A percentile compares a stretch with the other conserved stretches of the same genome.
phyloP scores from a whole-genome alignment of 768 basidiomycete genomes.

The Leccinum aurantiacum region DNA sequence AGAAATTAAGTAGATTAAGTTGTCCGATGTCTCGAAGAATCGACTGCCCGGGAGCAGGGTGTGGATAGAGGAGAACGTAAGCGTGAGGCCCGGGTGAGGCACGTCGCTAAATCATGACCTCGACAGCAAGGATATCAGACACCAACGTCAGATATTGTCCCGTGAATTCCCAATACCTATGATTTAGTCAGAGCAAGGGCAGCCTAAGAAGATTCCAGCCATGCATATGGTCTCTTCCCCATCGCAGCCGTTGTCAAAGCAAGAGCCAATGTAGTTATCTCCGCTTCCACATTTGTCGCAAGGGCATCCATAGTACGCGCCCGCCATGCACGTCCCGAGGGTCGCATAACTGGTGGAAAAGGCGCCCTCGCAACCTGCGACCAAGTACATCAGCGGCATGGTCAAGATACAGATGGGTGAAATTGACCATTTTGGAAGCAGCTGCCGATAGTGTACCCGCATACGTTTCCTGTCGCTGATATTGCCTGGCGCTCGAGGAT shows the following conservation, averaged over 20 bases:
- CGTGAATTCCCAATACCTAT: not conserved
- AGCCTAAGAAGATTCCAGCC: not conserved
- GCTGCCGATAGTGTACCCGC: not conserved
- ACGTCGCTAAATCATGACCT: not conserved
- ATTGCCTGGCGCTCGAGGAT: not conserved
- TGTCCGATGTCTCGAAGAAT: not conserved
- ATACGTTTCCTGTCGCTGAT: not conserved
- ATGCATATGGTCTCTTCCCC: not conserved
- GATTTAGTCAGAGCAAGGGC: not conserved
- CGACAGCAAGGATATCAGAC: not conserved
- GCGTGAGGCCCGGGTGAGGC: not conserved
- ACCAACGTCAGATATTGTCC: not conserved
- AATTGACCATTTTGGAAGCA: not conserved
- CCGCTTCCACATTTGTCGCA: not conserved
- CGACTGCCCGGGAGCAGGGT: not conserved
- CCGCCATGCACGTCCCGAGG: not conserved
- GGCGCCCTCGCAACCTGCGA: not conserved
- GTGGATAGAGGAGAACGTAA: not conserved
- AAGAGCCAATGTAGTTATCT: not conserved
- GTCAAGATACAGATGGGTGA: not conserved
- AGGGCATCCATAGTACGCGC: not conserved
- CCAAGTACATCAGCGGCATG: not conserved
- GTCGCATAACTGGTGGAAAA: not conserved
- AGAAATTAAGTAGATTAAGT: not conserved
- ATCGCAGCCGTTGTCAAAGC: not conserved